Evolutionary conservation across 441 rosid species (phyloP).

Genomic region (Pelargonium myrrhifolium): DNA sequence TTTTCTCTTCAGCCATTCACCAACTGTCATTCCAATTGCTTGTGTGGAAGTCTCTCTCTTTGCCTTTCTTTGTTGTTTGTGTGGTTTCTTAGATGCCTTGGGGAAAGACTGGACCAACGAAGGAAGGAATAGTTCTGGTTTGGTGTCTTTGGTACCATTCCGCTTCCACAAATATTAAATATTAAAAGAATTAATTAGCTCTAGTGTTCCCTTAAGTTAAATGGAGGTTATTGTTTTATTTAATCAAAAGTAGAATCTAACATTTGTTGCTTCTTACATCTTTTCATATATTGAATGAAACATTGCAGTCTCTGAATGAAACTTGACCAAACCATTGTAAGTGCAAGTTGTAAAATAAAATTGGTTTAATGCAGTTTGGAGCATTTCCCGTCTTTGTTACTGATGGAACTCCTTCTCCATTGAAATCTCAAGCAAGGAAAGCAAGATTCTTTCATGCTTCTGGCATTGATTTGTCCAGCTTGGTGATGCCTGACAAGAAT

Average conservation of each 20-base stretch:
- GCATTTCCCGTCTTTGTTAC: conserved; percentile 74
- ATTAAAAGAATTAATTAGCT: neutral
- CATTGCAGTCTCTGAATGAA: no score
- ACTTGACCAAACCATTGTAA: no score
- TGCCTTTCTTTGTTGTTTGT: neutral
- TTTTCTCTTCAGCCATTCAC: no score
- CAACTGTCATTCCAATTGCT: no score
- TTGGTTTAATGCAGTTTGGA: conserved; percentile 54
- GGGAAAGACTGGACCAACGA: no score
- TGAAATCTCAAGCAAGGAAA: conserved; percentile 65
- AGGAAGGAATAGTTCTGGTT: neutral
- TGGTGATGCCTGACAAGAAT: conserved; percentile 36
- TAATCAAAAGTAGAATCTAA: neutral
- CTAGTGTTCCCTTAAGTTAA: neutral
- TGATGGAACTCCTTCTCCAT: conserved; percentile 79
- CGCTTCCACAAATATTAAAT: no score
- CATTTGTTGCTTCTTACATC: neutral
- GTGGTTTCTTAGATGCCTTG: no score
- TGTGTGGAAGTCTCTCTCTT: no score
- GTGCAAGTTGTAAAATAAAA: neutral
- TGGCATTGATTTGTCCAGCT: conserved; percentile 38
- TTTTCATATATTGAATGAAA: neutral
- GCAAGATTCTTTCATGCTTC: conserved; percentile 48
- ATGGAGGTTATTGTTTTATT: neutral
- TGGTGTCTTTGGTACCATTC: neutral